These are phyloP conservation scores for Lavandula angustifolia DNA, from an alignment of 257 asterid genomes.

Conservation along the genomic window DNA sequence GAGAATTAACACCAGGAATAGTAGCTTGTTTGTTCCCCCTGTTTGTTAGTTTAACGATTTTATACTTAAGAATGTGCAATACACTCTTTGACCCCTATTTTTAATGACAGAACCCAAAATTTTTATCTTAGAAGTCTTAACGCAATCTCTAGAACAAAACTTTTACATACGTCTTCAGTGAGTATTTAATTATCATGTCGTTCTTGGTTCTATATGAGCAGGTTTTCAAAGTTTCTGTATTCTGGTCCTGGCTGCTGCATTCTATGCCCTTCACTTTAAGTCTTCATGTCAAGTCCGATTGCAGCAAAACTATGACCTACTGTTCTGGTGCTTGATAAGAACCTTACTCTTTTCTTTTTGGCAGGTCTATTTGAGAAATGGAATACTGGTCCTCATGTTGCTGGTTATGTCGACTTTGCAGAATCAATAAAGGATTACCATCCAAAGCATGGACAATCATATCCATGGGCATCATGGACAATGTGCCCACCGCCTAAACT, in stretches of 20 bases:
- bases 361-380: conserved; percentile 80
- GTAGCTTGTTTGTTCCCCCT: conserved; percentile 1
- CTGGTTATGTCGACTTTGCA: conserved; percentile 91
- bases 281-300: not conserved
- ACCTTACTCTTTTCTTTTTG: conserved; percentile 19
- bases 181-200: not conserved
- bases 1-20: conserved; percentile 11
- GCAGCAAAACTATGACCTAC: conserved; percentile 8
- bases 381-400: conserved; percentile 88
- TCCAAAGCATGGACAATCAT: conserved; percentile 83
- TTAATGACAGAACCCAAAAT: not conserved
- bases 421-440: conserved; percentile 73
- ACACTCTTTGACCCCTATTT: not conserved
- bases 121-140: not conserved
- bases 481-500: conserved; percentile 63
- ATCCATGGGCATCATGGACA: conserved; percentile 91
- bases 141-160: not conserved
- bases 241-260: not conserved
- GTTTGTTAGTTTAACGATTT: not conserved
- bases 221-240: not conserved
- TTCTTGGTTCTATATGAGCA: not conserved
- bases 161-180: not conserved
- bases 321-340: conserved; percentile 13
- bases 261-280: not conserved
- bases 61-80: not conserved